Evolutionary conservation across 192 early-diverging fungal species (phyloP).

Genomic region (Coemansia sp.): DNA sequence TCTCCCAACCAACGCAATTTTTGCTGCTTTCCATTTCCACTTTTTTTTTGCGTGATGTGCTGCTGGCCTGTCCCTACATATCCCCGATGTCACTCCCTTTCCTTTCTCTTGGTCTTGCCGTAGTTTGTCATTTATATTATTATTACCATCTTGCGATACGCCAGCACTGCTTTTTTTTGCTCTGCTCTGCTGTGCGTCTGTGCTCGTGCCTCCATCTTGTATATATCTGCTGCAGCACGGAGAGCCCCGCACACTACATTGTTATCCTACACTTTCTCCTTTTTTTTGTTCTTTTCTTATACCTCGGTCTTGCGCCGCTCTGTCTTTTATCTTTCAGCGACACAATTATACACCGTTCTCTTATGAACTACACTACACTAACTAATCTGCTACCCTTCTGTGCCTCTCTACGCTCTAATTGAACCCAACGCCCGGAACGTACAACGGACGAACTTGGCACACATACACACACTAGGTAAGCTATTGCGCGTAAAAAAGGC

Average conservation of each 20-base stretch:
- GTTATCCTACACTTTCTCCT: slow-evolving; percentile 1
- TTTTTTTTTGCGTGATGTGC: slow-evolving; percentile 3
- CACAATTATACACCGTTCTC: neutral
- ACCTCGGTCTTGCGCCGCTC: slow-evolving; percentile 1
- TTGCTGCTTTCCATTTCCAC: neutral
- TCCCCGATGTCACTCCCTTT: slow-evolving; percentile 5
- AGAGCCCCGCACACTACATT: neutral
- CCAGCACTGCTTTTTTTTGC: slow-evolving; percentile 2
- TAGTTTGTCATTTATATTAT: slow-evolving; percentile 8
- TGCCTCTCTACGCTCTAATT: neutral
- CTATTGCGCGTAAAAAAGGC: neutral
- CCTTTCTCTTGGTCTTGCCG: slow-evolving; percentile 5
- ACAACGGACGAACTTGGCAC: neutral
- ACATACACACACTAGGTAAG: slow-evolving; percentile 1
- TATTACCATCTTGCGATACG: neutral
- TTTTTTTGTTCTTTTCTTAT: neutral
- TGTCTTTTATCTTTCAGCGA: neutral
- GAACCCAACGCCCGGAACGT: neutral
- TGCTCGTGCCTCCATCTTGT: slow-evolving; percentile 5
- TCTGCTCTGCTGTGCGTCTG: slow-evolving; percentile 2
- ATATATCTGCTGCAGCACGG: slow-evolving; percentile 7
- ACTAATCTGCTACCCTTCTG: neutral
- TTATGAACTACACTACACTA: neutral
- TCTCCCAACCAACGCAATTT: neutral
- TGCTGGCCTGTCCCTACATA: slow-evolving; percentile 1